Base-by-base conservation (phyloP, 1,284 basidiomycete genomes). In the Pulveroboletus sp. region DNA sequence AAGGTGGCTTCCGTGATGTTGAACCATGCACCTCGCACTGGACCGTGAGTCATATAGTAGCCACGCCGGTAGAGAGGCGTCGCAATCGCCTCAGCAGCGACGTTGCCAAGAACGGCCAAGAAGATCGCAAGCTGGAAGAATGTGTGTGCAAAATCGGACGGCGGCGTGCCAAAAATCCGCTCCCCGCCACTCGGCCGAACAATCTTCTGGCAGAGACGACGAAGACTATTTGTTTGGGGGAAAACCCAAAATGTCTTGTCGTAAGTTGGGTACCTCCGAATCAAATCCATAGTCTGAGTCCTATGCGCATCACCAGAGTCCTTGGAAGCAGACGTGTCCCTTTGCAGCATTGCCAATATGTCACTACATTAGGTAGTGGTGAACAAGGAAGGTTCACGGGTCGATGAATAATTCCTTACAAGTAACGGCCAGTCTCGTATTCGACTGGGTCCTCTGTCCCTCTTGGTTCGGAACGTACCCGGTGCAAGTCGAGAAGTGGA, bases 221-320 rank as follows among this genome's bases (percentile, higher is more conserved):
- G 88, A 42, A 97, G 47, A 5, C 75, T 73, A 63, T 91, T 95
- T 64, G 84, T 83, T 74, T 97, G 94, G 4, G 89, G 86, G 70
- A 98, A 91, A 11, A 97, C 62, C 88, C 93, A 98, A 64, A 98
- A 89, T 0, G 92, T 86, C 67, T 88, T 90, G 74, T 98, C 96
- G 67, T 92, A 99, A 1, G 88, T 85, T 0, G 96, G 94, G 74
- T 98, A 91, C 44, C 89, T 83, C 3, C 85, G 85, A 62, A 98
- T 97, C 70, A 97, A 94, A 62, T 93, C 91, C 0, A 91, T 89
- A 67, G 90, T 91, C 67, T 85, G 85, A 15, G 91, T 91, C n/a
- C 87, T 82, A 11, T 84, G 60, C 11, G 80, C 81, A 62, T 94
- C 89, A 62, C 80, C 77, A 24, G 81, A 65, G 38, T 85, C 82